Base-by-base conservation (phyloP, 2,329 filamentous ascomycete species). In the Colletotrichum sp. region DNA sequence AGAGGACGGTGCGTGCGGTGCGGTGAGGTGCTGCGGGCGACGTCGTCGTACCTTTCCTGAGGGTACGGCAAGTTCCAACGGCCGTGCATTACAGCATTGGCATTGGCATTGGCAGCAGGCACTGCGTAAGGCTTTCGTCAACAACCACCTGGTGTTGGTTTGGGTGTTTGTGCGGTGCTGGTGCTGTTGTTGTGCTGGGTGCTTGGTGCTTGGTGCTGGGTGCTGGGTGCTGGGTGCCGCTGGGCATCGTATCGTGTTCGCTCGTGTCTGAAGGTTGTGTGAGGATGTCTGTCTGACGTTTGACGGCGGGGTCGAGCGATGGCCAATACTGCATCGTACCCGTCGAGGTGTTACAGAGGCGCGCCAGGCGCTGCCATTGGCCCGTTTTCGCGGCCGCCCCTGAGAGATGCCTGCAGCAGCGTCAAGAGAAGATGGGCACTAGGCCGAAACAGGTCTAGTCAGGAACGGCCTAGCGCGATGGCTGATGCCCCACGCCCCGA, bases 281-380 rank as follows among this genome's bases (percentile, higher is more conserved):
- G 71, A 71, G 64, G 76, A 62, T 71, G 74, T 75, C 71, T 75
- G 71, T 75, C 82, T 81, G 81, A 84, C 81, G 84, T 87, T 85
- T 86, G 84, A 86, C 81, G 82, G 82, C 75, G 79, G 82, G 80
- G 81, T 84, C 83, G 82, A 83, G 81, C 82, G 80, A 83, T 82
- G 80, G 80, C 39, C 1, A 44, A 44, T 44, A n/a, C 39, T 44
- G 79, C 85, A 84, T 82, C 5, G 39, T 80, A 81, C 78, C 44
- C 44, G 44, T 49, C 44, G 44, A 49, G 44, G 80, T 83, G 85
- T 85, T 86, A 85, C 84, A 85, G 82, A 83, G 80, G 79, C 79
- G 81, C 81, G 82, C 82, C 82, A 82, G 82, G 79, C 78, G 71
- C 78, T 72, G 65, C 66, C 72, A 85, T 85, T 84, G 84, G 81